phyloP scores from a whole-genome alignment of 2,329 filamentous ascomycete species.

The Cyphellophora europaea region DNA sequence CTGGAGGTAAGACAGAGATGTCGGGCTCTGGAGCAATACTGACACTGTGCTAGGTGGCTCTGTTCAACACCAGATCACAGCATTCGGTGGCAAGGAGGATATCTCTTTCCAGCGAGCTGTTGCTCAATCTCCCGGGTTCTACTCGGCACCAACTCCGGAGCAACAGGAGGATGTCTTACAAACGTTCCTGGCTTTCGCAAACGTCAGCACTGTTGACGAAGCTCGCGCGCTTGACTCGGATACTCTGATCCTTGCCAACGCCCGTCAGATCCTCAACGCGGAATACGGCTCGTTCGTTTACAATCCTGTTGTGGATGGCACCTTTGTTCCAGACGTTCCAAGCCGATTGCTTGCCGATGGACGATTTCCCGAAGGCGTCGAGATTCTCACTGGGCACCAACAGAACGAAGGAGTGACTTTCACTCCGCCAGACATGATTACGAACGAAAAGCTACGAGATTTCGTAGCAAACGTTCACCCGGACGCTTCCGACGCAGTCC shows the following conservation, averaged over 20 bases:
- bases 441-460: conserved; percentile 16
- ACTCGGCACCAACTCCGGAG: conserved; percentile 24
- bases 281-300: conserved; percentile 35
- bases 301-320: conserved; percentile 39
- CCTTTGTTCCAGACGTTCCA: conserved; percentile 39
- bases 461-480: too few relatives aligned
- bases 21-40: conserved; percentile 3
- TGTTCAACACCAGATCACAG: conserved; percentile 48
- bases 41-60: conserved; percentile 29
- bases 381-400: conserved; percentile 38
- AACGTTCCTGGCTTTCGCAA: conserved; percentile 30
- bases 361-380: conserved; percentile 34
- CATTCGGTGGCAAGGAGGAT: conserved; percentile 33
- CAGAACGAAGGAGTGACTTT: conserved; percentile 33
- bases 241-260: conserved; percentile 34
- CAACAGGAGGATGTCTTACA: conserved; percentile 30
- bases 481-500: conserved; percentile 15
- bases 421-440: conserved; percentile 24
- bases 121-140: conserved; percentile 33
- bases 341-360: conserved; percentile 32
- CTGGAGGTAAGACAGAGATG: conserved; percentile 29
- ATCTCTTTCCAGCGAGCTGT: conserved; percentile 31
- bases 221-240: conserved; percentile 31
- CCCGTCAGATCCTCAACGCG: conserved; percentile 28
- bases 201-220: conserved; percentile 35